Evolutionary conservation across 108 stramenopile species (phyloP).

Genomic region (Schizochytrium sp.): DNA sequence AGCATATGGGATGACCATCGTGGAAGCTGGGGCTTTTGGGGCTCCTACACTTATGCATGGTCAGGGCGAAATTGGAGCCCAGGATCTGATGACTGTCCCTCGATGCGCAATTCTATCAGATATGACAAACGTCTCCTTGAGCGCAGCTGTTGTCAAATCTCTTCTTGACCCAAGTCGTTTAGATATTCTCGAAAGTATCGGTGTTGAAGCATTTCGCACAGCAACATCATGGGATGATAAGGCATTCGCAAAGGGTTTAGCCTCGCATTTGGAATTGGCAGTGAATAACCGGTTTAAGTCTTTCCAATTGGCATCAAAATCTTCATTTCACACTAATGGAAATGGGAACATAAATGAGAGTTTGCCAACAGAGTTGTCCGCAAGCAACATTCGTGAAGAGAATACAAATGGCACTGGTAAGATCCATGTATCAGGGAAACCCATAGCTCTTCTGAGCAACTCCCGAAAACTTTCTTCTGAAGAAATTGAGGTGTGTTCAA

Average conservation of each 20-base stretch:
- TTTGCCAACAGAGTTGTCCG: background rate
- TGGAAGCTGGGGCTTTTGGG: slow-evolving; percentile 58
- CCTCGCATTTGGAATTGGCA: background rate
- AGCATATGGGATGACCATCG: slow-evolving; percentile 56
- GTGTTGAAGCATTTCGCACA: background rate
- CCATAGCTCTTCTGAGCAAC: too few relatives aligned
- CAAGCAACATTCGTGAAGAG: too few relatives aligned
- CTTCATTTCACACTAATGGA: background rate
- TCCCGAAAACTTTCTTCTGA: background rate
- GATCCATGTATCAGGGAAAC: too few relatives aligned
- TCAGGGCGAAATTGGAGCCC: slow-evolving; percentile 34
- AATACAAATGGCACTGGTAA: too few relatives aligned
- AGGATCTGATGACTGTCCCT: slow-evolving; percentile 17
- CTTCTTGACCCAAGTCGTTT: background rate
- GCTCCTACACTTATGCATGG: slow-evolving; percentile 41
- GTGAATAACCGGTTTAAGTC: background rate
- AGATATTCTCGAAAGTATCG: slow-evolving; percentile 36
- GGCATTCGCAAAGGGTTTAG: background rate
- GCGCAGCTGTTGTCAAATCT: background rate
- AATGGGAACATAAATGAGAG: background rate
- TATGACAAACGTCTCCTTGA: background rate
- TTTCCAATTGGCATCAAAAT: background rate
- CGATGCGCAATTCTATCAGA: slow-evolving; percentile 32
- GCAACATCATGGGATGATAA: slow-evolving; percentile 14
- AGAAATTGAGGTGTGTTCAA: background rate